phyloP scores from a whole-genome alignment of 768 basidiomycete species.

The Lactarius pseudohatsudake region DNA sequence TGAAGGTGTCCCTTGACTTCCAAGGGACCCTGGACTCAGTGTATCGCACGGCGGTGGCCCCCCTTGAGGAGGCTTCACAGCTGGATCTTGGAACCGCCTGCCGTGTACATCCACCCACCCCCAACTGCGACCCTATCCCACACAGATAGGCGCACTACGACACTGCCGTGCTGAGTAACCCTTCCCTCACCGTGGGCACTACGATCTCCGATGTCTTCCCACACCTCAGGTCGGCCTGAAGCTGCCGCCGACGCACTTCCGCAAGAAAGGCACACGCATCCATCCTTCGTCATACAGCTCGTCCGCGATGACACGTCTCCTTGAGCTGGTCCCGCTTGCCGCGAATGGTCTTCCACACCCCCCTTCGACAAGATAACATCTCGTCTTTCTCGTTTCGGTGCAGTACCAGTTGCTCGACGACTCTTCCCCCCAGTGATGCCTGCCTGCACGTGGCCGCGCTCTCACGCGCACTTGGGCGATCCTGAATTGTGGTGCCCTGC shows the following conservation, averaged over 20 bases:
- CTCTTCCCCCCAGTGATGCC: neutral
- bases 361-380: neutral
- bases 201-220: slow-evolving; percentile 17
- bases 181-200: slow-evolving; percentile 7
- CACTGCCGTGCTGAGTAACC: slow-evolving; percentile 18
- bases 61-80: neutral
- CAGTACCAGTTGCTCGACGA: slow-evolving; percentile 7
- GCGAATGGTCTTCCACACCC: slow-evolving; percentile 19
- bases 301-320: slow-evolving; percentile 23
- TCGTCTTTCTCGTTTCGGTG: slow-evolving; percentile 2
- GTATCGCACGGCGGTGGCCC: slow-evolving; percentile 18
- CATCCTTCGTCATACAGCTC: slow-evolving; percentile 9
- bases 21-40: slow-evolving; percentile 14
- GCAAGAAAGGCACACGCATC: slow-evolving; percentile 1
- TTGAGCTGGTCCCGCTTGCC: slow-evolving; percentile 12
- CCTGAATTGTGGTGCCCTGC: slow-evolving; percentile 18
- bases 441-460: slow-evolving; percentile 18
- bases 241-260: slow-evolving; percentile 22
- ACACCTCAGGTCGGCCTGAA: slow-evolving; percentile 7
- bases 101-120: slow-evolving; percentile 22
- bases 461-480: slow-evolving; percentile 1
- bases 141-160: slow-evolving; percentile 25
- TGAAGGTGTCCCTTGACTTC: slow-evolving; percentile 16
- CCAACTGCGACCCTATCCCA: slow-evolving; percentile 23
- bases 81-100: slow-evolving; percentile 1